These are phyloP conservation scores for Xeromyces bisporus DNA, from an alignment of 495 filamentous ascomycete species.

Conservation along the genomic window DNA sequence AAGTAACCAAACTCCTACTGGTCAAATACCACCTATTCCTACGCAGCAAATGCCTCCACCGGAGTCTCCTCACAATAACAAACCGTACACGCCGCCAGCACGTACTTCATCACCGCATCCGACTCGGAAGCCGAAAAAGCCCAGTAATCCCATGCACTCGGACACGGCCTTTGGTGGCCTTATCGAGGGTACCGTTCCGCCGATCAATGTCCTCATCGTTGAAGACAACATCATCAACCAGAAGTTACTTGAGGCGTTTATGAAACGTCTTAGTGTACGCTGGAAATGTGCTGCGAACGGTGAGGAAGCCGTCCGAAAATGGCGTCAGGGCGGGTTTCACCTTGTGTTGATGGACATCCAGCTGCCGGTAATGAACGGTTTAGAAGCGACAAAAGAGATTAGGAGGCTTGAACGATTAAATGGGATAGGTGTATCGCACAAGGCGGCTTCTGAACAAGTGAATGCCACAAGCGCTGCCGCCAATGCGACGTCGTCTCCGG, in stretches of 20 bases:
- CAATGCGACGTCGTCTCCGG: conserved; percentile 10
- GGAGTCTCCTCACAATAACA: conserved; percentile 23
- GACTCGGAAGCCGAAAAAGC: conserved; percentile 29
- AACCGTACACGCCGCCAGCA: conserved; percentile 20
- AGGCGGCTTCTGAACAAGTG: conserved; percentile 26
- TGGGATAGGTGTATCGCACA: conserved; percentile 70
- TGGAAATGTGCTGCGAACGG: conserved; percentile 96
- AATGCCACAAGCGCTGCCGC: conserved; percentile 20
- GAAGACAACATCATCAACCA: conserved; percentile 98
- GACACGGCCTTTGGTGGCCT: conserved; percentile 39
- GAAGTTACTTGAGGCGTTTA: conserved; percentile 81
- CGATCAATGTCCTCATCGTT: conserved; percentile 94
- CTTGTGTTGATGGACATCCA: conserved; percentile 98
- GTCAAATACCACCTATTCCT: conserved; percentile 17
- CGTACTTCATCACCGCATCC: conserved; percentile 24
- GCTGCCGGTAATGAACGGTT: conserved; percentile 86
- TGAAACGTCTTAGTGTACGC: conserved; percentile 91
- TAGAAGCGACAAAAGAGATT: conserved; percentile 96
- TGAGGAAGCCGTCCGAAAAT: conserved; percentile 79
- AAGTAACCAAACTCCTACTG: conserved; percentile 10
- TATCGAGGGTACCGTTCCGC: conserved; percentile 71
- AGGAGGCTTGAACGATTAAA: conserved; percentile 77
- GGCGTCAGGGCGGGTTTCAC: conserved; percentile 89
- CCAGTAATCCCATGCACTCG: conserved; percentile 7
- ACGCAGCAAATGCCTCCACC: conserved; percentile 21